Base-by-base conservation (phyloP, 495 filamentous ascomycete species). In the Podospora pseudoanserina region DNA sequence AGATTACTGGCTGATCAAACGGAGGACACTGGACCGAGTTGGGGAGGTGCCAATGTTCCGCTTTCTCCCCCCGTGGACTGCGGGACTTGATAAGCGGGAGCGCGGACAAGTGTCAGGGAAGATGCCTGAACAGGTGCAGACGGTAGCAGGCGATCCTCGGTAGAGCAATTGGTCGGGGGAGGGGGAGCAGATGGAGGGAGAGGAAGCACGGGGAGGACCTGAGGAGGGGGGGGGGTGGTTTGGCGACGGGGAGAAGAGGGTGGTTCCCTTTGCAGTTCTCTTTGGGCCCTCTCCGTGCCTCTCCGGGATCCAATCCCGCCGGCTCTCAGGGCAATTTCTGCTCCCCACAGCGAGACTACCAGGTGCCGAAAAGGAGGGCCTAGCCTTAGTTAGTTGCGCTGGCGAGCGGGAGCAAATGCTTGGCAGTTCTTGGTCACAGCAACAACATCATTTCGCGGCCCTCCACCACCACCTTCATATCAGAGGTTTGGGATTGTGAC, bases 1-100 rank as follows among this genome's bases (percentile, higher is more conserved):
- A 58, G 55, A 58, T 26, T 58, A 58, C 55, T 58, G 55, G 55
- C 19, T 58, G 55, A 58, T 58, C 55, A 58, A 58, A 63, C 61
- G 61, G 61, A 53, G 30, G 61, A 63, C 61, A 44, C 61, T 63
- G 61, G 61, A n/a, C 30, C 61, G 61, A 63, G 61, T 44, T 63
- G 28, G 61, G 61, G 61, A 39, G 59, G 61, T 63, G 61, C 61
- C 20, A 63, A 44, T 19, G 16, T 19, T 39, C 61, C 61, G 27
- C 27, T 34, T 63, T 44, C 32, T n/a, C 34, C 32, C 32, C 61
- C 61, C 26, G 32, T 39, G 26, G 27, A 63, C 28, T 63, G 61
- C 61, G 61, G 61, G 61, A 63, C 61, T 63, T 63, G 28, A 49
- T 63, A 63, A 63, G 61, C 61, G 61, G 61, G 32, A 63, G 34